These are phyloP conservation scores for Mortierella polycephala DNA, from an alignment of 371 early-diverging fungal species.

Conservation along the genomic window DNA sequence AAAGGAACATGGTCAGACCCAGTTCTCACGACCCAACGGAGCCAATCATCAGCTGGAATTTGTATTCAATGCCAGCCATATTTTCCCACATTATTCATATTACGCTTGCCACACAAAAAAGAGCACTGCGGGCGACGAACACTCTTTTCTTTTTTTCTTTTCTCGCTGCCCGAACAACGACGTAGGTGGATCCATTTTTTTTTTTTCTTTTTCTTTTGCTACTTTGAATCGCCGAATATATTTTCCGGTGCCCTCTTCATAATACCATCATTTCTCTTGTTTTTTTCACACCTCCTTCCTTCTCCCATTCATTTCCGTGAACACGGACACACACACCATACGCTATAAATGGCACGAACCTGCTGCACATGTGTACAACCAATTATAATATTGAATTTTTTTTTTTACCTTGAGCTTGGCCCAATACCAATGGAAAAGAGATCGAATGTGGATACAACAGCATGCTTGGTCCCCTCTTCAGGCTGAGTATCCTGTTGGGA, in stretches of 20 bases:
- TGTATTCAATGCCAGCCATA: not conserved
- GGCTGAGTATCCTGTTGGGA: slow-evolving; percentile 11
- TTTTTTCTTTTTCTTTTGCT: no score
- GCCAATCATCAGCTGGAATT: not conserved
- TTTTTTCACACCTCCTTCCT: not conserved
- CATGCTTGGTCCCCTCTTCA: slow-evolving; percentile 67
- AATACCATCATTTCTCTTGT: not conserved
- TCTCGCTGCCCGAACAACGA: no score
- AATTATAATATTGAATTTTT: not conserved
- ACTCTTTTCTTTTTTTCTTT: no score
- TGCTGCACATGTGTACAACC: not conserved
- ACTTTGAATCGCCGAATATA: no score
- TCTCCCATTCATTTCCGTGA: no score
- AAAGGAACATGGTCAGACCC: not conserved
- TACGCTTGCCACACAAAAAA: no score
- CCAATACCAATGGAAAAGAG: slow-evolving; percentile 96
- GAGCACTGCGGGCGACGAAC: not conserved
- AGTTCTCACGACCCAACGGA: not conserved
- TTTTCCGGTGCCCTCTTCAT: no score
- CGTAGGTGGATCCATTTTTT: no score
- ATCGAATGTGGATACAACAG: slow-evolving; percentile 95
- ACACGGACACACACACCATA: no score
- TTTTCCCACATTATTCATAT: slow-evolving; percentile 2
- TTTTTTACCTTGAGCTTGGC: slow-evolving; percentile 80
- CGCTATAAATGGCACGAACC: no score